Evolutionary conservation across 768 basidiomycete species (phyloP), one percentile per base, ranked within the genome.

Genomic region (Russula dissimulans): DNA sequence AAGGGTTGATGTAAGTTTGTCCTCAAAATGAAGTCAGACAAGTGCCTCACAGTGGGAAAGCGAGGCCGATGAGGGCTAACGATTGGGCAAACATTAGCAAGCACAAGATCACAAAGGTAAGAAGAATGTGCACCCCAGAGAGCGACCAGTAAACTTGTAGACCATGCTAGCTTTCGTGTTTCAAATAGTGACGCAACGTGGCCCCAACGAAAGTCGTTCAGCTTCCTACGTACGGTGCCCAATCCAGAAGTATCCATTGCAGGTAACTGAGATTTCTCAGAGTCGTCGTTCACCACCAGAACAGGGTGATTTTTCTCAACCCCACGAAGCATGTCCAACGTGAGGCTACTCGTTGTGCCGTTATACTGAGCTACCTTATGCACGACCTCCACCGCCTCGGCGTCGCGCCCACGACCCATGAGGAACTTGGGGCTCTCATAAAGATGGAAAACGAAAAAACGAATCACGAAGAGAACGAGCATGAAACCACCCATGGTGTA

Each of bases 381-480:
- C 18, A 89, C 72, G 53, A 86, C 72, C 18, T 79, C 78, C 5
- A 87, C 82, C 0, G 86, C 88, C 18, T 78, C 72, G 22, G 76
- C 78, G 62, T 87, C 86, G 42, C 72, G 70, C 10, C 87, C 87
- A 60, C 82, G 79, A 8, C 84, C 82, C 76, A 88, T 84, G 45
- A 87, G 79, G 68, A 79, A 89, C 62, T 86, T 84, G 1, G 87
- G 88, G 60, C 82, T 83, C 69, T 89, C 86, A 57, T 82, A 75
- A 8, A 89, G 76, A 50, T 77, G 72, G 75, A 91, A 89, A 44
- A 81, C 69, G 71, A 85, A 81, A 73, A 85, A 84, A 26, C 85
- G 84, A 29, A 86, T 68, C 11, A 74, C 63, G 76, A 81, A 87
- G 45, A 87, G 73, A 43, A 84, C 17, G 57, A 89, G 72, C 73